A percentile compares a stretch with the other conserved stretches of the same genome.
Evolutionary conservation across 176 grass and related monocot genomes (phyloP).

Genomic region (Oryza meyeriana): DNA sequence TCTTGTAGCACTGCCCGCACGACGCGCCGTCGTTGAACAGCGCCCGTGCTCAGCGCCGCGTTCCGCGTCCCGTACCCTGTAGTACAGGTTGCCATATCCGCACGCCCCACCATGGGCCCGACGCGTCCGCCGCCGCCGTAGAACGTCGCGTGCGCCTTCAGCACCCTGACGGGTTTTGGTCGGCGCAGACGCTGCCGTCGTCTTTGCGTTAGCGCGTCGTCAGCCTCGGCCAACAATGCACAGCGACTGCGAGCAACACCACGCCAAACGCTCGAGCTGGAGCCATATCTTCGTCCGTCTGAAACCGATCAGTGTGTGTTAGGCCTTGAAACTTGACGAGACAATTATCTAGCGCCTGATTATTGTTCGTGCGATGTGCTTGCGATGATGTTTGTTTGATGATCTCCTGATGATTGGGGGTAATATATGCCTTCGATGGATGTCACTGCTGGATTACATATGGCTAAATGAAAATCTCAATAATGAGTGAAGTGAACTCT

Average conservation of each 20-base stretch:
- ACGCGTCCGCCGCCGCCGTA: slow-evolving; percentile 43
- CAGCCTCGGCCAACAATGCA: neutral
- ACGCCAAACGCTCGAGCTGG: neutral
- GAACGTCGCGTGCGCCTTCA: slow-evolving; percentile 42
- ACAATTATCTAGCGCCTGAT: no score
- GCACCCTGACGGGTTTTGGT: neutral
- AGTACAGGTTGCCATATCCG: slow-evolving; percentile 46
- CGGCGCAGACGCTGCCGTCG: no score
- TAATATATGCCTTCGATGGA: neutral
- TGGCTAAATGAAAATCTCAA: neutral
- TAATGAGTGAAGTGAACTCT: neutral
- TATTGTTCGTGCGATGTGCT: neutral
- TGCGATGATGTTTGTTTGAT: neutral
- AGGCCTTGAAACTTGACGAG: no score
- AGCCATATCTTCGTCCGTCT: neutral
- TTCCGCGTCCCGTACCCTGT: slow-evolving; percentile 36
- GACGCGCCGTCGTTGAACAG: slow-evolving; percentile 44
- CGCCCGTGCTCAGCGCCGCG: slow-evolving; percentile 50
- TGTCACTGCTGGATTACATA: no score
- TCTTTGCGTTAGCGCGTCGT: no score
- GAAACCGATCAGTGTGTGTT: no score
- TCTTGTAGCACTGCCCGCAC: slow-evolving; percentile 53
- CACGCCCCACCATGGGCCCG: slow-evolving; percentile 59
- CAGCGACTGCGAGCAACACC: neutral
- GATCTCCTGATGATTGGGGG: neutral